Base-by-base conservation (phyloP, 139 green algal genomes). In the Coelastrella sp. region DNA sequence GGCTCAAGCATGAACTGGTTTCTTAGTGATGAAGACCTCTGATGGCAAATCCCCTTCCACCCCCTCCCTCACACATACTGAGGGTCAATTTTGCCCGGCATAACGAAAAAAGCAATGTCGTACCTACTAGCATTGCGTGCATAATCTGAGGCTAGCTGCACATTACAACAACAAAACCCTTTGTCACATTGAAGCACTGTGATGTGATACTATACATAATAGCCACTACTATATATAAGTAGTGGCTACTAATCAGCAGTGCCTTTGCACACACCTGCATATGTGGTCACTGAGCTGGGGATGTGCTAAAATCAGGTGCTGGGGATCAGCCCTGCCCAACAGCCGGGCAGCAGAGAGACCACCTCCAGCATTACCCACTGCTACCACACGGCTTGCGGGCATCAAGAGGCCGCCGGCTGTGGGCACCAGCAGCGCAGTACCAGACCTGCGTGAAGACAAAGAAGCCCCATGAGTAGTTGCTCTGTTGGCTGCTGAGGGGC, bases 281-380 rank as follows among this genome's bases (percentile, higher is more conserved):
- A 93, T 73, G 8, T 87, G 88, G 8, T 68, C n/a, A 12, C 84
- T 60, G 60, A 94, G 76, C 60, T 92, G 60, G 0, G 94, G 94
- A 63, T 95, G 93, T 60, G 89, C 92, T 57, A 95, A 86, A 7
- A 89, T 81, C 19, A 96, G 66, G 7, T 70, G 82, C 24, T 66
- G 12, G 6, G 90, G 81, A 83, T 96, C 94, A 76, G 96, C 85
- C 49, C 94, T 92, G 49, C 92, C 89, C 49, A 95, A 89, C 85
- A 96, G 80, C 87, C 83, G 85, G 4, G 76, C 92, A 25, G 73
- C 65, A 56, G 70, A 58, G 9, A 66, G 78, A 14, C 85, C 75
- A 56, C 75, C 85, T 24, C 90, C 87, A 27, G 49, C 81, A 25
- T 57, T 56, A 25, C 73, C 68, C 8, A 92, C 25, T 19, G 76